A percentile compares a stretch with the other conserved stretches of the same genome.
Evolutionary conservation across 208 protist genomes (phyloP).

Genomic region (Vickermania spadyakhi): DNA sequence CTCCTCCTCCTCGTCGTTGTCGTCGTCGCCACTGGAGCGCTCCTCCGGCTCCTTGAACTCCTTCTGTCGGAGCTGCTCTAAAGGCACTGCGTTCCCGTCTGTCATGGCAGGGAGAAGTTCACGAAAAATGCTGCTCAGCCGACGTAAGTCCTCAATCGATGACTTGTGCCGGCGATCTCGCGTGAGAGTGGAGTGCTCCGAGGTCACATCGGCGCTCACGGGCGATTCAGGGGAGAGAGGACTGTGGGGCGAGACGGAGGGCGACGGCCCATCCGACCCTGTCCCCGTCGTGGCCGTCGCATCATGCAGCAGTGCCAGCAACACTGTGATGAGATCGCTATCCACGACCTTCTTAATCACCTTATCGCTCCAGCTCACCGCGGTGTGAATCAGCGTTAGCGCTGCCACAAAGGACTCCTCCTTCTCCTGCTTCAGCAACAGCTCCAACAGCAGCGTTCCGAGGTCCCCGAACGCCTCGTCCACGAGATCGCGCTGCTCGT

Average conservation of each 20-base stretch:
- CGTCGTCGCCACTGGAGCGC: not conserved
- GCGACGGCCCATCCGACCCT: not conserved
- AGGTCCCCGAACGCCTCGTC: conserved; percentile 47
- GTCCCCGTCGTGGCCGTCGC: not conserved
- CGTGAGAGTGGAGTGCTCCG: not conserved
- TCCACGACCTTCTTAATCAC: conserved; percentile 32
- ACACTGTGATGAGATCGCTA: conserved; percentile 15
- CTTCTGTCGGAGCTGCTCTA: conserved; percentile 18
- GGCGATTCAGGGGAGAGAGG: not conserved
- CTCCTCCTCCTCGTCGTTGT: conserved; percentile 14
- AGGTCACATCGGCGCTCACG: not conserved
- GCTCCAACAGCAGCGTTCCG: conserved; percentile 16
- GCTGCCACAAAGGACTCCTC: conserved; percentile 35
- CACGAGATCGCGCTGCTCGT: conserved; percentile 24
- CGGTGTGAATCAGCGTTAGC: conserved; percentile 31
- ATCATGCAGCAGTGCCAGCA: conserved; percentile 4
- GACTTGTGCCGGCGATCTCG: not conserved
- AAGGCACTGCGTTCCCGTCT: conserved; percentile 18
- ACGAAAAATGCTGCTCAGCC: conserved; percentile 33
- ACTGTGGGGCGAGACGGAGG: not conserved
- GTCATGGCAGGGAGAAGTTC: conserved; percentile 26
- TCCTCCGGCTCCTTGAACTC: conserved; percentile 6
- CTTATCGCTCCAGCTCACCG: conserved; percentile 26
- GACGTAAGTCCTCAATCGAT: conserved; percentile 28
- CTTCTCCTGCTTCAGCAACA: conserved; percentile 24